phyloP scores from a whole-genome alignment of 768 basidiomycete genomes.

The Scleroderma citrinum region DNA sequence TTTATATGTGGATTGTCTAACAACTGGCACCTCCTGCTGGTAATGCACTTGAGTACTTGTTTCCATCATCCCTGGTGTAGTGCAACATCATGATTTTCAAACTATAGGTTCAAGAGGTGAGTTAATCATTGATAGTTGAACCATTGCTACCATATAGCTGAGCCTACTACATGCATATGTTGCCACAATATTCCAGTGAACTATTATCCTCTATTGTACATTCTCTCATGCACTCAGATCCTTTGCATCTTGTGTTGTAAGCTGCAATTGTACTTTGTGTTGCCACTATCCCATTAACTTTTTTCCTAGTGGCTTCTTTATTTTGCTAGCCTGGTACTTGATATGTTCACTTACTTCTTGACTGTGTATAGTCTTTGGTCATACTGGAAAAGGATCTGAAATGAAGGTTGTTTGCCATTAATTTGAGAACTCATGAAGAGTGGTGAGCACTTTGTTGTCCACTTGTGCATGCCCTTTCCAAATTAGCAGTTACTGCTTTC shows the following conservation, averaged over 20 bases:
- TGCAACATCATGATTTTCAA: too few relatives aligned
- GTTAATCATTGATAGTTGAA: too few relatives aligned
- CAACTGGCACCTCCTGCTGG: too few relatives aligned
- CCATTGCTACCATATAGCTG: too few relatives aligned
- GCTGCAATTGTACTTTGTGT: too few relatives aligned
- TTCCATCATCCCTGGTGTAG: not conserved
- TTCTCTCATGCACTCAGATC: not conserved
- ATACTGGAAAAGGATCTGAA: not conserved
- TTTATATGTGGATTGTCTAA: too few relatives aligned
- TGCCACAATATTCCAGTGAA: not conserved
- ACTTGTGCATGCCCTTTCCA: not conserved
- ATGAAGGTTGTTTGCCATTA: not conserved
- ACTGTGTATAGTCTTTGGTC: not conserved
- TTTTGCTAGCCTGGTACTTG: not conserved
- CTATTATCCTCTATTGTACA: too few relatives aligned
- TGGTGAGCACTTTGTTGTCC: not conserved
- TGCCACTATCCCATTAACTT: too few relatives aligned
- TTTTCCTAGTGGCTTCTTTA: not conserved
- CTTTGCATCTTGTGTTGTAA: not conserved
- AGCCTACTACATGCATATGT: not conserved
- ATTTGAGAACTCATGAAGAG: not conserved
- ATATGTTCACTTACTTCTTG: not conserved
- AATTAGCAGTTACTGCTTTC: not conserved
- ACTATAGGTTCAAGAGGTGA: too few relatives aligned
- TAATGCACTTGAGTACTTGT: not conserved